Base-by-base conservation (phyloP, 352 stramenopile genomes). In the Phytopythium delawarense region DNA sequence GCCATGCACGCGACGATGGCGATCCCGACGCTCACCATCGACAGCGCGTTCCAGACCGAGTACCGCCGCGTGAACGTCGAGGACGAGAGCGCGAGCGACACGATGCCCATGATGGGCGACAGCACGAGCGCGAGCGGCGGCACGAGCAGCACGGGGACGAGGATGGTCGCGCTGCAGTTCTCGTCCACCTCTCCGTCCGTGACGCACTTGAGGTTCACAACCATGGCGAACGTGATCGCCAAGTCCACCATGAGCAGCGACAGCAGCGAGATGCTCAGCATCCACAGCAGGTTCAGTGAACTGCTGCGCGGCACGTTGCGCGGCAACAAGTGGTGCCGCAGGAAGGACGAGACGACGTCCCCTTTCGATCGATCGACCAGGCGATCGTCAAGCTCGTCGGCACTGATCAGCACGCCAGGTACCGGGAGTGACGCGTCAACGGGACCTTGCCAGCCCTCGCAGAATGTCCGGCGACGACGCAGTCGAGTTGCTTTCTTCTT, bases 171-270 rank as follows among this genome's bases (percentile, higher is more conserved):
- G 39, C 71, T 89, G 63, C 84, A 93, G 56, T 89, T 64, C 13
- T 74, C 66, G 34, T 91, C 80, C 23, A 91, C 79, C 56, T 87
- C 74, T 13, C 84, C 84, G 55, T 93, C 64, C 20, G 78, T 88
- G 30, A 91, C 84, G 50, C 84, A 93, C 59, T 89, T 88, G 25
- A 93, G 65, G 59, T 93, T 93, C 20, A 88, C 81, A 44, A 93
- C 72, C 55, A 90, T 88, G 50, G 80, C 81, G 46, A 91, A 87
- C 45, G 84, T 89, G 62, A 88, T 90, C n/a, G 79, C 81, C 40
- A 93, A 59, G 59, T 93, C 84, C 35, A 89, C 67, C 75, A 93
- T 88, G 23, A 93, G 70, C 42, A 91, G 70, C 44, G 68, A 67
- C 20, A 91, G 60, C 37, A 93, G 59, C 32, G 81, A 77, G 32